Conservation (phyloP, 306 rosid species). For the Vigna mungo region DNA sequence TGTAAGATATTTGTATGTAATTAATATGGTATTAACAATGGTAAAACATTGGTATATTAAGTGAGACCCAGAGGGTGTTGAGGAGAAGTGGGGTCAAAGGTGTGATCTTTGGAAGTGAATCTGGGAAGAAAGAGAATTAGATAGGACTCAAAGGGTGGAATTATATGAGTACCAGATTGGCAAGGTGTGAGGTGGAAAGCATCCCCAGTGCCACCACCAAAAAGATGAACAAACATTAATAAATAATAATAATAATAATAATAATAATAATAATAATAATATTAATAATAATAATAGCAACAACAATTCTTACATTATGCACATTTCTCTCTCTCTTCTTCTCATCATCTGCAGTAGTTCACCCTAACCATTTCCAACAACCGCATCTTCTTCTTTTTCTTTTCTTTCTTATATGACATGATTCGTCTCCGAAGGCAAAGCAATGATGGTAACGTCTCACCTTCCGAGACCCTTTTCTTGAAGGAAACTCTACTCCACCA, state of each 20-base stretch:
- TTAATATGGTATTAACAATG: not conserved
- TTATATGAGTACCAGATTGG: not conserved
- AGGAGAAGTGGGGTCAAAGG: not conserved
- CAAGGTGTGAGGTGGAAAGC: slow-evolving; percentile 19
- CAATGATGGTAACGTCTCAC: slow-evolving; percentile 73
- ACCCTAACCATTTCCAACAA: slow-evolving; percentile 50
- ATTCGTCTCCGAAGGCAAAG: slow-evolving; percentile 43
- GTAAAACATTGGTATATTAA: not conserved
- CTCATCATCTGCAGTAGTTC: slow-evolving; percentile 21
- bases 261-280: no score
- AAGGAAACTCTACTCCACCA: slow-evolving; percentile 75
- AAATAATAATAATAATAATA: not conserved
- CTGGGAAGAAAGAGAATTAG: slow-evolving; percentile 1
- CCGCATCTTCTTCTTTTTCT: slow-evolving; percentile 26
- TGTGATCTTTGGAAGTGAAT: not conserved
- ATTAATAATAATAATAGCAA: not conserved
- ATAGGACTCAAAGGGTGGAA: not conserved
- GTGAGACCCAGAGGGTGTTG: not conserved
- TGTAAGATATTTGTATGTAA: no score
- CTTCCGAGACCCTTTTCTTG: slow-evolving; percentile 72
- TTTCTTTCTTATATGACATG: slow-evolving; percentile 27
- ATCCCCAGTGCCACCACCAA: slow-evolving; percentile 21
- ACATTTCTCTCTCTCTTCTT: slow-evolving; percentile 8
- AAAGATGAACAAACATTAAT: slow-evolving; percentile 2
- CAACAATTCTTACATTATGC: not conserved